Percentiles rank a stretch among this genome's conserved stretches.
phyloP scores from a whole-genome alignment of 2,329 filamentous ascomycete species.

The Xylaria multiplex region DNA sequence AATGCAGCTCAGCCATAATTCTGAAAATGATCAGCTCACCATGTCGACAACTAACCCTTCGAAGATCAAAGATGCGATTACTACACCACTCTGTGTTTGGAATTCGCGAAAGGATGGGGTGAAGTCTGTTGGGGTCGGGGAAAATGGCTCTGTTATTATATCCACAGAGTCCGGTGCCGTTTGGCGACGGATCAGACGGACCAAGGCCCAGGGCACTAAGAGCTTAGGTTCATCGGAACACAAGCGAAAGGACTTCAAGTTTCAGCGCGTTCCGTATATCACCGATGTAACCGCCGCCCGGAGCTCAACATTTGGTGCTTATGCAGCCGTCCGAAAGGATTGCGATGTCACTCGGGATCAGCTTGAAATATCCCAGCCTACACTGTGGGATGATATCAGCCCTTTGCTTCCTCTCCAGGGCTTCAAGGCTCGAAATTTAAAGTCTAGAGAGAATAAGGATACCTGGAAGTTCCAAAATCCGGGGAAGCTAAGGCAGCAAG shows the following conservation, averaged over 20 bases:
- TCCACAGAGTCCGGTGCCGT: conserved; percentile 92
- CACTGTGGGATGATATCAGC: conserved; percentile 78
- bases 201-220: conserved; percentile 77
- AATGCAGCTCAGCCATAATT: conserved; percentile 75
- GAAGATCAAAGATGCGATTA: conserved; percentile 86
- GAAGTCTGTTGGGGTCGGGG: conserved; percentile 85
- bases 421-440: conserved; percentile 60
- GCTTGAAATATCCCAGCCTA: conserved; percentile 72
- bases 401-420: conserved; percentile 74
- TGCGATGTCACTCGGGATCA: conserved; percentile 80
- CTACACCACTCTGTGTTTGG: conserved; percentile 85
- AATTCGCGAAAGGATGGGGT: conserved; percentile 87
- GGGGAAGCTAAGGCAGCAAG: conserved; percentile 61
- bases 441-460: conserved; percentile 52
- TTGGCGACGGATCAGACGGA: conserved; percentile 86
- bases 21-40: conserved; percentile 67
- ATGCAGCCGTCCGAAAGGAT: conserved; percentile 86
- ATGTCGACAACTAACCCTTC: conserved; percentile 91
- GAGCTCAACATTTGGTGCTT: conserved; percentile 89
- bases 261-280: conserved; percentile 87
- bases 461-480: conserved; percentile 55
- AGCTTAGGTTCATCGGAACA: conserved; percentile 56
- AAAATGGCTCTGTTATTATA: conserved; percentile 93
- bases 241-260: conserved; percentile 91
- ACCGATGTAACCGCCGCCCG: conserved; percentile 85